Evolutionary conservation across 495 filamentous ascomycete genomes (phyloP).

Genomic region (Xylaria flabelliformis): DNA sequence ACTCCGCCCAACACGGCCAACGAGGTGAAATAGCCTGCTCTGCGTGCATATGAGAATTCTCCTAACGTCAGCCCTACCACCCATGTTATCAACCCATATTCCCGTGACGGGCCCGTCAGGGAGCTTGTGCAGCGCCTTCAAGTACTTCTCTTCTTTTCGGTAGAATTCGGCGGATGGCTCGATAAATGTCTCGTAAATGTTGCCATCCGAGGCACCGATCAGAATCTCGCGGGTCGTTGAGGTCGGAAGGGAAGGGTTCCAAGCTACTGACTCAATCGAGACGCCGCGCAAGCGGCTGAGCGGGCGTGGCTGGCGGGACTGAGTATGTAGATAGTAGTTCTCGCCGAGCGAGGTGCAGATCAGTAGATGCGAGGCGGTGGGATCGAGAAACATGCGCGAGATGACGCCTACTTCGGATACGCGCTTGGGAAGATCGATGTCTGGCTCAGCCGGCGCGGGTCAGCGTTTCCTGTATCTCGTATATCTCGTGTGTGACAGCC

Average conservation of each 20-base stretch:
- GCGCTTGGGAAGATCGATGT: constrained; percentile 97
- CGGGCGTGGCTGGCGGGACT: constrained; percentile 84
- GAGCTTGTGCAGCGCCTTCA: constrained; percentile 78
- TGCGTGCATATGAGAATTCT: constrained; percentile 80
- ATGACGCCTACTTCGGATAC: constrained; percentile 89
- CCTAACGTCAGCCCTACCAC: constrained; percentile 69
- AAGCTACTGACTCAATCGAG: constrained; percentile 85
- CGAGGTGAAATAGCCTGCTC: constrained; percentile 75
- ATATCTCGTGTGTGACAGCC: not conserved
- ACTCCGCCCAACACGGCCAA: constrained; percentile 73
- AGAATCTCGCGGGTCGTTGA: constrained; percentile 96
- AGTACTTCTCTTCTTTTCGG: constrained; percentile 89
- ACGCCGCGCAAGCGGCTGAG: constrained; percentile 86
- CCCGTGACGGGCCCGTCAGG: constrained; percentile 81
- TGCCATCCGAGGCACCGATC: constrained; percentile 87
- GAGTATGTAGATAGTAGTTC: constrained; percentile 97
- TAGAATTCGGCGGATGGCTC: constrained; percentile 94
- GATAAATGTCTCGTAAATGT: constrained; percentile 94
- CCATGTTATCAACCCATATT: constrained; percentile 76
- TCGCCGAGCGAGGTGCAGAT: constrained; percentile 90
- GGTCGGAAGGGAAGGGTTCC: constrained; percentile 97
- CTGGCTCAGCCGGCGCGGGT: constrained; percentile 50
- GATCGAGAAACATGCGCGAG: constrained; percentile 94
- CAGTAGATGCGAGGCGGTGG: constrained; percentile 91
- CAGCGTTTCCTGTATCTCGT: constrained; percentile 10